A percentile compares a stretch with the other conserved stretches of the same genome.
These are phyloP conservation scores for Umbelopsis sp. DNA, from an alignment of 192 early-diverging fungal species.

Conservation along the genomic window DNA sequence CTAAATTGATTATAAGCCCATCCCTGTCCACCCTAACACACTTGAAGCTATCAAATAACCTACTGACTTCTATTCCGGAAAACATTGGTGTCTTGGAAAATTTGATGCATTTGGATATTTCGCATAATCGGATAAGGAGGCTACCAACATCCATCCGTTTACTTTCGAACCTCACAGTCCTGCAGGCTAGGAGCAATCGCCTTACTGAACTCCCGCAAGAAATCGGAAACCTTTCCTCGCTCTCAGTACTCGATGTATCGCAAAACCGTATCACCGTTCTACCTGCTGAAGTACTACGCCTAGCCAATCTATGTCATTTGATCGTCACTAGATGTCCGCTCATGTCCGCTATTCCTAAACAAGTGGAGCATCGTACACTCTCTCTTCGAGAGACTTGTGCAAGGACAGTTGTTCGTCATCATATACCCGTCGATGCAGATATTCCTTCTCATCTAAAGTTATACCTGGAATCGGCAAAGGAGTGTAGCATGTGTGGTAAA, in stretches of 20 bases:
- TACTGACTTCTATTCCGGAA: conserved; percentile 59
- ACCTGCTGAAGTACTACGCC: conserved; percentile 66
- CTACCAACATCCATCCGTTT: conserved; percentile 61
- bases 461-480: conserved; percentile 58
- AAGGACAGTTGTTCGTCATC: conserved; percentile 64
- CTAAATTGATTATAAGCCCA: not conserved
- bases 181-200: conserved; percentile 62
- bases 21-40: not conserved
- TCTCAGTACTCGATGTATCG: conserved; percentile 64
- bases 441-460: conserved; percentile 53
- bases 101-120: conserved; percentile 63
- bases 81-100: conserved; percentile 64
- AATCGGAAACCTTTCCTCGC: conserved; percentile 57
- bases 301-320: conserved; percentile 62
- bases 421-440: conserved; percentile 56
- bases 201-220: conserved; percentile 61
- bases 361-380: conserved; percentile 45
- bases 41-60: conserved; percentile 64
- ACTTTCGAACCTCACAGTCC: conserved; percentile 58
- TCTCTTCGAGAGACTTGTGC: conserved; percentile 73
- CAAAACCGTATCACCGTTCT: conserved; percentile 63
- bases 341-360: conserved; percentile 39
- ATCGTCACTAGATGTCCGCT: conserved; percentile 52
- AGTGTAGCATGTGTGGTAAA: conserved; percentile 73
- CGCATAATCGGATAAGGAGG: conserved; percentile 58